Percentiles rank a stretch among this genome's conserved stretches.
Evolutionary conservation across 345 rosid species (phyloP).

Genomic region (Boechera retrofracta): DNA sequence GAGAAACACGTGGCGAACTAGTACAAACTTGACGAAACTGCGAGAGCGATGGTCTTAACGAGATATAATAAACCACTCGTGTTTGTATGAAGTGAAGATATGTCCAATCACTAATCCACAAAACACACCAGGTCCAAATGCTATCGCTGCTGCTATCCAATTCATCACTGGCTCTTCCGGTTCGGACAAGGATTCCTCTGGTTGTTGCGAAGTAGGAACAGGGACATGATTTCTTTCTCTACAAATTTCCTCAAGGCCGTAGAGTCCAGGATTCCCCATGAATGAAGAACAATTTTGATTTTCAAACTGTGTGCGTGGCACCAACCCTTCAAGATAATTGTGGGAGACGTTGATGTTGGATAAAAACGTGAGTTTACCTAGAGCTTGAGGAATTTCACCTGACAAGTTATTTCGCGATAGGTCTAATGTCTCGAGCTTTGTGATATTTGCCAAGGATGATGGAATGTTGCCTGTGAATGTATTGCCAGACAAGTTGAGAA

Average conservation of each 20-base stretch:
- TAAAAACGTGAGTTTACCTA: conserved; percentile 6
- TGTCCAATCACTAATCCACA: conserved; percentile 6
- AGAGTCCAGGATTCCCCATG: background rate
- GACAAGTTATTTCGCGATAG: conserved; percentile 9
- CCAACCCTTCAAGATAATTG: conserved; percentile 9
- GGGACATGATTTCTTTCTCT: background rate
- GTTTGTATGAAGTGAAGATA: background rate
- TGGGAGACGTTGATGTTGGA: conserved; percentile 22
- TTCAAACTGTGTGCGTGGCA: conserved; percentile 22
- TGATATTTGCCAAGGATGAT: background rate
- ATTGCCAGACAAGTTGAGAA: conserved; percentile 18
- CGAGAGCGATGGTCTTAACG: background rate
- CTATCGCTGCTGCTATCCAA: background rate
- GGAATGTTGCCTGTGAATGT: conserved; percentile 22
- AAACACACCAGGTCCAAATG: background rate
- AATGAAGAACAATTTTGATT: background rate
- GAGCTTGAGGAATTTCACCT: conserved; percentile 13
- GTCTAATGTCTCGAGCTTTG: conserved; percentile 15
- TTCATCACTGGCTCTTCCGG: background rate
- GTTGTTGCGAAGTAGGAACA: background rate
- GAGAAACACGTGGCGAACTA: background rate
- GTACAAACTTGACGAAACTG: background rate
- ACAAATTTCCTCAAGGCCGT: conserved; percentile 12
- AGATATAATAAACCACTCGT: background rate
- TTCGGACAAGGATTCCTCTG: background rate